These are phyloP conservation scores for Colletotrichum tropicicola DNA, from an alignment of 2,329 filamentous ascomycete genomes.

Conservation along the genomic window DNA sequence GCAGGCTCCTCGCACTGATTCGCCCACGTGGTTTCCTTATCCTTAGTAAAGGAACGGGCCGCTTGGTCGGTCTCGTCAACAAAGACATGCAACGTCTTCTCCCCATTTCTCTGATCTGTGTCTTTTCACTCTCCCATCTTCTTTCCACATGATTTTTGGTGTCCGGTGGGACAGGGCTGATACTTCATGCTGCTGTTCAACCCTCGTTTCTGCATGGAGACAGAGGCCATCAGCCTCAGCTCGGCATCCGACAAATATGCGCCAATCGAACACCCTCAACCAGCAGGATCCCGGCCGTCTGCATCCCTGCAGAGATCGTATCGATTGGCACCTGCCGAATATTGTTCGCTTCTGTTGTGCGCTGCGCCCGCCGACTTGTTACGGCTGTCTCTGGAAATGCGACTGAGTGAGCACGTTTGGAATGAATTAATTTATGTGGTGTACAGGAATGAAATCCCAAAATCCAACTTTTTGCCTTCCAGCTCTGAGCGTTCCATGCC, in stretches of 20 bases:
- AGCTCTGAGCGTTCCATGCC: slow-evolving; percentile 5
- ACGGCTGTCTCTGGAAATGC: not conserved
- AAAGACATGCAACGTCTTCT: slow-evolving; percentile 18
- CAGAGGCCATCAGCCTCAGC: not conserved
- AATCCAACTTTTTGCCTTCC: not conserved
- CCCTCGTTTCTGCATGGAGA: not conserved
- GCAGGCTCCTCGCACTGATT: slow-evolving; percentile 20
- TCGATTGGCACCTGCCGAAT: not conserved
- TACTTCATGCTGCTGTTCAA: not conserved
- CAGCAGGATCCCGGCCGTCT: slow-evolving; percentile 20
- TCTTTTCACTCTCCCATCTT: not conserved
- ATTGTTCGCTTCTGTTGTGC: not conserved
- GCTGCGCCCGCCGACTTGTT: not conserved
- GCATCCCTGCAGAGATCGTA: slow-evolving; percentile 27
- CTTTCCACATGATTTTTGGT: not conserved
- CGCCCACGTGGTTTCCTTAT: slow-evolving; percentile 13
- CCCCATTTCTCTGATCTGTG: not conserved
- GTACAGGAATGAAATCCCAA: slow-evolving; percentile 13
- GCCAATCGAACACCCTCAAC: slow-evolving; percentile 15
- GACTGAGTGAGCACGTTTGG: not conserved
- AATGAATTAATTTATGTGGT: slow-evolving; percentile 24
- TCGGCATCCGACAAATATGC: slow-evolving; percentile 5
- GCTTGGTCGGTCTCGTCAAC: slow-evolving; percentile 13
- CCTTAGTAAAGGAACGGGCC: slow-evolving; percentile 24
- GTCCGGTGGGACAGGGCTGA: not conserved